Evolutionary conservation across 345 rosid genomes (phyloP).

Genomic region (Erucastrum elatum): DNA sequence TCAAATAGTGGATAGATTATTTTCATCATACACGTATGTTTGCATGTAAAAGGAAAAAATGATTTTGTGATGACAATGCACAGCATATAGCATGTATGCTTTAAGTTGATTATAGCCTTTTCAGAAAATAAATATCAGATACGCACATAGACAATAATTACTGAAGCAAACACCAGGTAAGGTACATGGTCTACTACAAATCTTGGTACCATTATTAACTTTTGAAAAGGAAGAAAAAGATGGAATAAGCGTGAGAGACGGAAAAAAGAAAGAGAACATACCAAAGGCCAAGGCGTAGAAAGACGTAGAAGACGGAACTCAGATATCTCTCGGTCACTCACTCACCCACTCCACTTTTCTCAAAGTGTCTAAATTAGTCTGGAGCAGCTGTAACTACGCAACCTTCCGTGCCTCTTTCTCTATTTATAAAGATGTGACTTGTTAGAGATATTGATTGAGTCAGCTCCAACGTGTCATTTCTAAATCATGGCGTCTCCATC

Average conservation of each 20-base stretch:
- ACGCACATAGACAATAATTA: neutral
- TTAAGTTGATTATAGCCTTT: neutral
- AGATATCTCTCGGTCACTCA: neutral
- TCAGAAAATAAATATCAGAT: neutral
- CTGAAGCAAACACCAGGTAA: neutral
- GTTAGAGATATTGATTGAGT: neutral
- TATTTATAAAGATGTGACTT: constrained; percentile 1
- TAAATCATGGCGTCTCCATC: constrained; percentile 18
- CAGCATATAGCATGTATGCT: neutral
- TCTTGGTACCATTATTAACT: neutral
- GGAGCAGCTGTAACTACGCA: neutral
- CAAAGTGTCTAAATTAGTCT: neutral
- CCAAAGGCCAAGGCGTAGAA: constrained; percentile 5
- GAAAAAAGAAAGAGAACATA: constrained; percentile 1
- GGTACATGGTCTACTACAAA: neutral
- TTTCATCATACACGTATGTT: neutral
- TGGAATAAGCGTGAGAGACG: neutral
- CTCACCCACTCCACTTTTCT: neutral
- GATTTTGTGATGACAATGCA: neutral
- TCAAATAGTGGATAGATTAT: neutral
- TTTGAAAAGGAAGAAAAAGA: neutral
- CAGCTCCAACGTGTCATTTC: constrained; percentile 34
- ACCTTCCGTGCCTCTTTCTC: neutral
- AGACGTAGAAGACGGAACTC: constrained; percentile 25
- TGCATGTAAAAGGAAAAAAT: neutral